phyloP scores from a whole-genome alignment of 2,329 filamentous ascomycete species.

The Cyphellophora europaea region DNA sequence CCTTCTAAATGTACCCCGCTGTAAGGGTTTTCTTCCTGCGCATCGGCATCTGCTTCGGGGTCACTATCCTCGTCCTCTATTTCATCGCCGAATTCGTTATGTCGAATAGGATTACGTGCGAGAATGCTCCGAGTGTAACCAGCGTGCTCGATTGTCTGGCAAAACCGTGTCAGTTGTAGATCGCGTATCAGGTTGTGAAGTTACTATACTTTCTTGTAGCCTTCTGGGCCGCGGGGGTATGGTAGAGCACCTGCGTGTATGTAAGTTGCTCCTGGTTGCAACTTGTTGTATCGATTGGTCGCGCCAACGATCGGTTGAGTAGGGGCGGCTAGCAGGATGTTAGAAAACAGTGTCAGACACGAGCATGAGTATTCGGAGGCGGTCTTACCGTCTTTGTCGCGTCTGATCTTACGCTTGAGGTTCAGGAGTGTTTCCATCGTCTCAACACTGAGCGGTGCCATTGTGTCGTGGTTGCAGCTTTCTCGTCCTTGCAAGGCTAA shows the following conservation, averaged over 20 bases:
- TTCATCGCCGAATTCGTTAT: slow-evolving; percentile 56
- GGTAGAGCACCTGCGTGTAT: slow-evolving; percentile 48
- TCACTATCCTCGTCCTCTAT: slow-evolving; percentile 50
- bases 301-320: slow-evolving; percentile 42
- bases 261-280: slow-evolving; percentile 48
- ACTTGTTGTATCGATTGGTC: slow-evolving; percentile 53
- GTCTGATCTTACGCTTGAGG: too few species aligned
- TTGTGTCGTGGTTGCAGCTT: too few species aligned
- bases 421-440: too few species aligned
- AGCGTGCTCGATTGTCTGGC: slow-evolving; percentile 52
- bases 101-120: slow-evolving; percentile 48
- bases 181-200: neutral
- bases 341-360: slow-evolving; percentile 7
- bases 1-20: slow-evolving; percentile 48
- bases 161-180: slow-evolving; percentile 6
- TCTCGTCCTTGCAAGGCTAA: too few species aligned
- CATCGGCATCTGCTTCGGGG: slow-evolving; percentile 47
- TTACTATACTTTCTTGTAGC: slow-evolving; percentile 45
- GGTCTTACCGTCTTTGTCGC: too few species aligned
- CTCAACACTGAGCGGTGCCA: too few species aligned
- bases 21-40: slow-evolving; percentile 54
- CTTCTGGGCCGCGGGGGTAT: slow-evolving; percentile 38
- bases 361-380: too few species aligned
- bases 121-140: slow-evolving; percentile 53
- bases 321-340: slow-evolving; percentile 6